phyloP scores from a whole-genome alignment of 2,329 filamentous ascomycete genomes.

The Clonostachys byssicola region DNA sequence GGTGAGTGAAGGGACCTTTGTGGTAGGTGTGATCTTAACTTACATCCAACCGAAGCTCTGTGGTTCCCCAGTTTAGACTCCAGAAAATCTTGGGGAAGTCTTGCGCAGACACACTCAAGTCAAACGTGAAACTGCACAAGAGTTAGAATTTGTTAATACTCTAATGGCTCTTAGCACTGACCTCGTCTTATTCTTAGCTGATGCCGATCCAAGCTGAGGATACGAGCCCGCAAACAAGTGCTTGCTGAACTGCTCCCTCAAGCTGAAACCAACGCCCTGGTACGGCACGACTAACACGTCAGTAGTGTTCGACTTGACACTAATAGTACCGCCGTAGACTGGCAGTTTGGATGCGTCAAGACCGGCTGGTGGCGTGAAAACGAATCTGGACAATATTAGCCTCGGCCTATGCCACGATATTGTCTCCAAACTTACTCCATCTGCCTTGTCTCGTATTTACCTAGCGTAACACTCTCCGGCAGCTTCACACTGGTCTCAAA shows the following conservation, averaged over 20 bases:
- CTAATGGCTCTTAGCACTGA: neutral
- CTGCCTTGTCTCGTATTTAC: conserved; percentile 14
- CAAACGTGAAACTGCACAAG: conserved; percentile 4
- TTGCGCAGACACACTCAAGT: conserved; percentile 3
- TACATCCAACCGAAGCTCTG: conserved; percentile 10
- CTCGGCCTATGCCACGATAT: too few relatives aligned
- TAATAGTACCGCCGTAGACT: conserved; percentile 26
- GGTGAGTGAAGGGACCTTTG: neutral
- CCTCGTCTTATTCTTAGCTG: neutral
- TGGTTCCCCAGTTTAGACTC: conserved; percentile 11
- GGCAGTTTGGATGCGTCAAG: conserved; percentile 18
- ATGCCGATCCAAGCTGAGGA: too few relatives aligned
- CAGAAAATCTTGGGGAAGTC: conserved; percentile 11
- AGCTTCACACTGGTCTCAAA: conserved; percentile 12
- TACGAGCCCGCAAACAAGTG: neutral
- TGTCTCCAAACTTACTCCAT: conserved; percentile 1
- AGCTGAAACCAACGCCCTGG: too few relatives aligned
- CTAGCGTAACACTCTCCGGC: conserved; percentile 12
- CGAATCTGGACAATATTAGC: conserved; percentile 5
- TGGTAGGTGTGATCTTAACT: neutral
- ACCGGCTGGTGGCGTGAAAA: conserved; percentile 15
- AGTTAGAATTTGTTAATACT: neutral
- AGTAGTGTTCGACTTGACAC: conserved; percentile 18
- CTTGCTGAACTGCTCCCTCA: too few relatives aligned
- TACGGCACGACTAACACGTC: conserved; percentile 23